Conservation (phyloP, 1,284 basidiomycete genomes). For the Irpex rosettiformis region DNA sequence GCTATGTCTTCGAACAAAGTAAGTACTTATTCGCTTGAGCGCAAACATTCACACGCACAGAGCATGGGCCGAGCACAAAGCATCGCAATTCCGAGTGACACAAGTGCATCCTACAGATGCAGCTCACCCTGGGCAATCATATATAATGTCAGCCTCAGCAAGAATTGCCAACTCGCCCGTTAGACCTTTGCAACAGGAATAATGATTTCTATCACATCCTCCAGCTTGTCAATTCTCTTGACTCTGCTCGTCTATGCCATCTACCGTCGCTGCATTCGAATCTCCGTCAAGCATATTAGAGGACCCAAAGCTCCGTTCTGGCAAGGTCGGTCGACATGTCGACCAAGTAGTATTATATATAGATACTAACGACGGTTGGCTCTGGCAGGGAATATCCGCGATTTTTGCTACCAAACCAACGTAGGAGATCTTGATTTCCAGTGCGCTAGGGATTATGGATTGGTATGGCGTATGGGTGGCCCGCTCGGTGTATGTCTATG, state of each 20-base stretch:
- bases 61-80: neutral
- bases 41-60: neutral
- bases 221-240: neutral
- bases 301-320: conserved; percentile 12
- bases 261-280: neutral
- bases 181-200: neutral
- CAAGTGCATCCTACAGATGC: neutral
- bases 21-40: too few relatives aligned
- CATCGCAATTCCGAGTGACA: neutral
- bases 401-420: conserved; percentile 23
- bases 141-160: neutral
- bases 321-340: neutral
- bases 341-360: neutral
- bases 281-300: conserved; percentile 9
- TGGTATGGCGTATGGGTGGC: conserved; percentile 22
- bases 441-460: conserved; percentile 31
- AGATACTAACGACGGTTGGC: neutral
- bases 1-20: neutral
- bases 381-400: conserved; percentile 7
- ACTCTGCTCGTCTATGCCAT: neutral
- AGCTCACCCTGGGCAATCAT: neutral
- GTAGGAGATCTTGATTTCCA: conserved; percentile 30
- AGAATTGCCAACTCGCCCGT: neutral
- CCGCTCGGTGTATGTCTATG: conserved; percentile 8
- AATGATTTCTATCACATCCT: neutral